phyloP scores from a whole-genome alignment of 768 basidiomycete genomes.

The Termitomyces sp. region DNA sequence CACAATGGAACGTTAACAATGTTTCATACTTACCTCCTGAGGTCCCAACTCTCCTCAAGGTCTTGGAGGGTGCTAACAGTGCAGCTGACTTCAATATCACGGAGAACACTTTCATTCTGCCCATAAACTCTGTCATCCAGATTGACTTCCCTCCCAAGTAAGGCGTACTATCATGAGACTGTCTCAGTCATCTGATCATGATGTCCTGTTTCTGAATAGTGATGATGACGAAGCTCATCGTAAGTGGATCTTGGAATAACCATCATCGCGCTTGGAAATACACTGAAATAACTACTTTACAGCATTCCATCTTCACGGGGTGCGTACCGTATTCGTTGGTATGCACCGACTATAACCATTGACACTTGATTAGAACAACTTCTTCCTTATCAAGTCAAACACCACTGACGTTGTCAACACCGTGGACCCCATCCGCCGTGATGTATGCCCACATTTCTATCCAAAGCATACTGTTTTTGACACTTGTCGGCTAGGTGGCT shows the following conservation, averaged over 20 bases:
- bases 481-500: constrained; percentile 10
- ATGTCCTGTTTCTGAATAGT: constrained; percentile 12
- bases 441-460: constrained; percentile 14
- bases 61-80: constrained; percentile 31
- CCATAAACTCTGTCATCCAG: constrained; percentile 37
- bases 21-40: constrained; percentile 29
- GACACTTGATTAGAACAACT: constrained; percentile 28
- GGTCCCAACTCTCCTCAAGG: constrained; percentile 28
- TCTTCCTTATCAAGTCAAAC: constrained; percentile 38
- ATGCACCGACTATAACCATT: background rate
- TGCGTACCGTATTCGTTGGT: constrained; percentile 9
- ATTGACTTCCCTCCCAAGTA: constrained; percentile 32
- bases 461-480: background rate
- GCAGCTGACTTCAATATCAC: constrained; percentile 29
- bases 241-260: constrained; percentile 12
- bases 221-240: constrained; percentile 29
- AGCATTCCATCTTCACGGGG: constrained; percentile 34
- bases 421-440: constrained; percentile 47
- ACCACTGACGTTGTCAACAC: constrained; percentile 27
- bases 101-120: constrained; percentile 40
- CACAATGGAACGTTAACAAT: constrained; percentile 32
- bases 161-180: background rate
- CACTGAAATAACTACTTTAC: background rate
- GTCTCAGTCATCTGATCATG: background rate
- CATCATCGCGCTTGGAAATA: background rate